phyloP scores from a whole-genome alignment of 805 yeast genomes.

The Pichia ethanolica region DNA sequence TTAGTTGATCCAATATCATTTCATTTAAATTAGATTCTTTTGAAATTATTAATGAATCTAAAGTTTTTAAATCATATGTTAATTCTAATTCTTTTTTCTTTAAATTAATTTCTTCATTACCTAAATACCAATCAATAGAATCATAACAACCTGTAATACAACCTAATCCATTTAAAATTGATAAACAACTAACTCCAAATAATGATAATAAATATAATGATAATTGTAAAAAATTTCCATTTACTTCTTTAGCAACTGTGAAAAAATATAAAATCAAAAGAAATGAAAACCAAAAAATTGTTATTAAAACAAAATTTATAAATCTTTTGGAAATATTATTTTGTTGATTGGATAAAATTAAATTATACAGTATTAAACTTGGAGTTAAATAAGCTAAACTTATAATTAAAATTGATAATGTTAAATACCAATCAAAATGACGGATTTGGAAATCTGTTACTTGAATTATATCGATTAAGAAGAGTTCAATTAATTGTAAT shows the following conservation, averaged over 20 bases:
- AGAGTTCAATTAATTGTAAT: conserved; percentile 22
- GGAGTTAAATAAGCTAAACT: conserved; percentile 39
- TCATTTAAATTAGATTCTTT: background rate
- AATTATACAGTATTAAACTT: conserved; percentile 19
- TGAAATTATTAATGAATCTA: conserved; percentile 16
- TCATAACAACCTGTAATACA: conserved; percentile 38
- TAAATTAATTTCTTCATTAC: conserved; percentile 14
- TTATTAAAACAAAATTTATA: conserved; percentile 7
- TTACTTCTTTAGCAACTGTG: background rate
- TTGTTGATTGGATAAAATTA: conserved; percentile 4
- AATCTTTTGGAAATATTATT: background rate
- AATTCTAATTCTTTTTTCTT: conserved; percentile 10
- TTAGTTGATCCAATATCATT: background rate
- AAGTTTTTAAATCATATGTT: conserved; percentile 21
- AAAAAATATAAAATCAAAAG: conserved; percentile 24
- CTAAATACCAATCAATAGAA: conserved; percentile 10
- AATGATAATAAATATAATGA: conserved; percentile 40
- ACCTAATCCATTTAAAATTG: conserved; percentile 46
- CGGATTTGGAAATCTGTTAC: conserved; percentile 22
- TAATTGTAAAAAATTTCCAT: conserved; percentile 15
- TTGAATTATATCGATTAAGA: conserved; percentile 23
- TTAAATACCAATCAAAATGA: conserved; percentile 31
- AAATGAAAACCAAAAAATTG: conserved; percentile 28
- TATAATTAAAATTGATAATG: conserved; percentile 32
- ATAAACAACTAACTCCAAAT: conserved; percentile 44